These are phyloP conservation scores for Pichia cephalocereana DNA, from an alignment of 805 yeast species.

Conservation along the genomic window DNA sequence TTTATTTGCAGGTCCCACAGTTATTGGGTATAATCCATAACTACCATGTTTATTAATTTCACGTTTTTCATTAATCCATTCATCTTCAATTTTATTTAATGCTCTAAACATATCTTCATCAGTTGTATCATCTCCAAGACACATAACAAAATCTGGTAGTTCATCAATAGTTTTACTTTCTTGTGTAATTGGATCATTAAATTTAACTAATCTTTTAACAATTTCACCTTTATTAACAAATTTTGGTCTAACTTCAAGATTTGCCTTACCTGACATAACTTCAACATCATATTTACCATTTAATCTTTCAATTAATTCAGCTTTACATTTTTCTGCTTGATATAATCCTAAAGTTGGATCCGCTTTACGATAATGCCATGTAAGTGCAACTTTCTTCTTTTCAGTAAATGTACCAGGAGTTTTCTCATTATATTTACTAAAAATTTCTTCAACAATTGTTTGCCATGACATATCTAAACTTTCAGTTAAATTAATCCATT, in stretches of 20 bases:
- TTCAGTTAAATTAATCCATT: constrained; percentile 83
- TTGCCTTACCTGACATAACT: constrained; percentile 96
- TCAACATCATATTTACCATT: constrained; percentile 64
- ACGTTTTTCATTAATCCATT: constrained; percentile 37
- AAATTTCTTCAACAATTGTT: constrained; percentile 62
- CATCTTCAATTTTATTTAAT: constrained; percentile 50
- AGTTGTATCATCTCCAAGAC: constrained; percentile 93
- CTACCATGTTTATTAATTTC: constrained; percentile 38
- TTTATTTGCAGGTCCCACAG: constrained; percentile 89
- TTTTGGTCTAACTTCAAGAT: constrained; percentile 92
- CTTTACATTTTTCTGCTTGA: constrained; percentile 69
- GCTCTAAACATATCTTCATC: constrained; percentile 97
- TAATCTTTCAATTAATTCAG: constrained; percentile 51
- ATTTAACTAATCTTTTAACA: constrained; percentile 66
- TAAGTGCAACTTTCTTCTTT: constrained; percentile 82
- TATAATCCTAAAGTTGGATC: constrained; percentile 90
- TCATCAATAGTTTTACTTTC: constrained; percentile 24
- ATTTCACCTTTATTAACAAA: constrained; percentile 96
- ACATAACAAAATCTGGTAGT: constrained; percentile 75
- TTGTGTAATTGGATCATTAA: constrained; percentile 43
- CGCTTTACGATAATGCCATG: constrained; percentile 95
- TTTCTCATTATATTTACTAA: constrained; percentile 66
- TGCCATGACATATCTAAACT: constrained; percentile 93
- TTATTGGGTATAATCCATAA: constrained; percentile 71
- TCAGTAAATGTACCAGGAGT: constrained; percentile 90